Base-by-base conservation (phyloP, 331 rosid species). In the Malus hybrid region DNA sequence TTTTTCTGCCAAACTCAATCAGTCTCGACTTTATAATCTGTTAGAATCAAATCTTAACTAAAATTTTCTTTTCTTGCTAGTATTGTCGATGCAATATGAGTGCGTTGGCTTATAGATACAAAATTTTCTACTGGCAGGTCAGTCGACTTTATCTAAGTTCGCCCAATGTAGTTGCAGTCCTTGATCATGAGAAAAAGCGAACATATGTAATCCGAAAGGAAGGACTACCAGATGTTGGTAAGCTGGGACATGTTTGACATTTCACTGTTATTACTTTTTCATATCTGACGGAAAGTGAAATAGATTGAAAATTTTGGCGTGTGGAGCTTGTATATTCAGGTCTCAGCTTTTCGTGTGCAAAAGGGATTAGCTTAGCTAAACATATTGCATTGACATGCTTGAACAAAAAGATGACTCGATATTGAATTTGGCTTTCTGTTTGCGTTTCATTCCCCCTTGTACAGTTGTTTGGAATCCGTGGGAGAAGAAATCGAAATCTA, bases 391-490 rank as follows among this genome's bases (percentile, higher is more conserved):
- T 7, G 33, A 1, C 32, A 10, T 7, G 36, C n/a, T 62, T 14
- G 33, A 46, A 33, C 68, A 28, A 39, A 3, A 10, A 34, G 33
- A 69, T 27, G 34, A 27, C 39, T 56, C 9, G 27, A 57, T 71
- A 1, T 6, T 29, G 54, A 59, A 7, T 36, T 14, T 60, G 20
- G 20, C 39, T 48, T n/a, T 73, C 20, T 14, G 4, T 48, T 32
- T 32, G 44, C 48, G 8, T 24, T 57, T 5, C 18, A 20, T 34
- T 22, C 6, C 27, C 22, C 42, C 39, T 18, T 69, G 20, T 69
- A 56, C 79, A 93, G 98, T 81, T 59, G 89, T 93, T 63, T 93
- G 98, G 98, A 93, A 93, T 82, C 98, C 97, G 62, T 91, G 97
- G 97, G 94, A 93, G 72, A 93, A 91, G 87, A 93, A 91, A 79